phyloP scores from a whole-genome alignment of 768 basidiomycete genomes.

The Wakefieldia striispora region DNA sequence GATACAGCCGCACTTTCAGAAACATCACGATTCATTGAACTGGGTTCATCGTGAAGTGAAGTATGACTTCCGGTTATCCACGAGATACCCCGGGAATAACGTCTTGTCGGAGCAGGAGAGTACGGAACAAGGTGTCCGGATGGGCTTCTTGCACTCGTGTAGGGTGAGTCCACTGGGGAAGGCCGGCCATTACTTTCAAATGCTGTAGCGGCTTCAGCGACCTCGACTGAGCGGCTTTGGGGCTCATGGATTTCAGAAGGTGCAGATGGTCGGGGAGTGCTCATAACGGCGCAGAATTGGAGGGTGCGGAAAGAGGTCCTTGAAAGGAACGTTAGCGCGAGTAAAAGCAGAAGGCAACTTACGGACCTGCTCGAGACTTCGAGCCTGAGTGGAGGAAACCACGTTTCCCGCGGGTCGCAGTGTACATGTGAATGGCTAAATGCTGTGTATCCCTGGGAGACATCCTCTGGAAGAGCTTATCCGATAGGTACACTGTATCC shows the following conservation, averaged over 20 bases:
- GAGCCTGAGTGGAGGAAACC: no score
- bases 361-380: no score
- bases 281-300: constrained; percentile 16
- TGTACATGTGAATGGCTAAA: no score
- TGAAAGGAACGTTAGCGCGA: background rate
- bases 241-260: background rate
- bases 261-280: constrained; percentile 1
- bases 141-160: constrained; percentile 1
- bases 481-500: no score
- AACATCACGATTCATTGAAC: background rate
- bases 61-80: constrained; percentile 9
- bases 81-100: constrained; percentile 7
- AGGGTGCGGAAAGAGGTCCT: background rate
- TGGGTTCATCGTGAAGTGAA: constrained; percentile 19
- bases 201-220: background rate
- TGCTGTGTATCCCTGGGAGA: no score
- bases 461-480: no score
- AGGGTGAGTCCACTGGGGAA: constrained; percentile 10
- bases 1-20: background rate
- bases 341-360: no score
- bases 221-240: background rate
- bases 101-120: constrained; percentile 13
- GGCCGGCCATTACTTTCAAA: background rate
- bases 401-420: no score
- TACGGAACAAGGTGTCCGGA: constrained; percentile 22